These are phyloP conservation scores for Colletotrichum sublineola DNA, from an alignment of 2,329 filamentous ascomycete species.

Conservation along the genomic window DNA sequence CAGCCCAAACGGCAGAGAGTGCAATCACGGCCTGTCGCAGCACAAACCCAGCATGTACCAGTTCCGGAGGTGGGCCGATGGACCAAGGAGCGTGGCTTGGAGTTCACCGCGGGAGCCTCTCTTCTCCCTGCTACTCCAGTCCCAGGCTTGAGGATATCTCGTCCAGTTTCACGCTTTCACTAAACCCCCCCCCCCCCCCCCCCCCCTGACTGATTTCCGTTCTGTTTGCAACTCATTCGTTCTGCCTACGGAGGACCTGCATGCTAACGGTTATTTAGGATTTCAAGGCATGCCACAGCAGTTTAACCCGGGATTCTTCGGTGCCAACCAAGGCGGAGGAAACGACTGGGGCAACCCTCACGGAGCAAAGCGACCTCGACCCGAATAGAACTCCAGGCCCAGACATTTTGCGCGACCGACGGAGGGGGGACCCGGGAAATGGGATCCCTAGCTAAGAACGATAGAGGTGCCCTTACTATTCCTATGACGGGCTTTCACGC, in stretches of 20 bases:
- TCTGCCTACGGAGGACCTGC: not conserved
- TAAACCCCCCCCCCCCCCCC: not conserved
- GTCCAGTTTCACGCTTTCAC: not conserved
- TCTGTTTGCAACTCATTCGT: constrained; percentile 14
- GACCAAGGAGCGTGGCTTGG: constrained; percentile 20
- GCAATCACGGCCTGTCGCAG: not conserved
- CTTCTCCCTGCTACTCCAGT: not conserved
- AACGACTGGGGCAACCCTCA: constrained; percentile 84
- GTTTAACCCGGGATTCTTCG: constrained; percentile 83
- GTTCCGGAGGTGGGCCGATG: constrained; percentile 14
- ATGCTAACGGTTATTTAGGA: constrained; percentile 55
- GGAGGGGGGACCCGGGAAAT: not conserved
- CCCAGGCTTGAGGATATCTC: not conserved
- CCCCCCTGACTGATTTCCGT: not conserved
- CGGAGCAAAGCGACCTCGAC: constrained; percentile 82
- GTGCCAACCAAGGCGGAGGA: constrained; percentile 61
- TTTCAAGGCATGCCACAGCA: constrained; percentile 78
- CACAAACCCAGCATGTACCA: not conserved
- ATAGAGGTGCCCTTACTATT: not conserved
- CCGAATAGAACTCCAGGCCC: constrained; percentile 65
- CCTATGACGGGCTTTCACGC: not conserved
- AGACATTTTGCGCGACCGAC: not conserved
- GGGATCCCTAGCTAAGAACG: not conserved
- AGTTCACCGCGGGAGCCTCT: not conserved
- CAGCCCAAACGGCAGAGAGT: constrained; percentile 13